Percentiles rank a stretch among this genome's conserved stretches.
These are phyloP conservation scores for Dryadomyces quercivorus DNA, from an alignment of 2,329 filamentous ascomycete genomes.

Conservation along the genomic window DNA sequence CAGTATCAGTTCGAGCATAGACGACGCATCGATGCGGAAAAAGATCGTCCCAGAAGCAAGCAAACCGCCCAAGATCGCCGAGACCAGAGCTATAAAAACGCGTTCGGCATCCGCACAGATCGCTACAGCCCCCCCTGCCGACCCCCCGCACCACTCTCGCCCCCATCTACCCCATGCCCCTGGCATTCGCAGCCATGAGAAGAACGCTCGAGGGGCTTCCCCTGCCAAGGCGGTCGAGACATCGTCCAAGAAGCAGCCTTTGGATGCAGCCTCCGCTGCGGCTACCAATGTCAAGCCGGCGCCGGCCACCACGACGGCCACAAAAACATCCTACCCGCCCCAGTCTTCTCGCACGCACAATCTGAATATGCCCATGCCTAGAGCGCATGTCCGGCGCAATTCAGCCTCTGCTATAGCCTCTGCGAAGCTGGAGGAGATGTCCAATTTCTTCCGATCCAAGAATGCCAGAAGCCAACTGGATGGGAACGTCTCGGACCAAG, in stretches of 20 bases:
- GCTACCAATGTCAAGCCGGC: neutral
- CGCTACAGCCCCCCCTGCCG: neutral
- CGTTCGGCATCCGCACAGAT: neutral
- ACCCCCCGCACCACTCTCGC: neutral
- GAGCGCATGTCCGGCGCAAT: constrained; percentile 11
- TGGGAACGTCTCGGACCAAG: constrained; percentile 12
- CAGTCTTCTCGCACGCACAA: constrained; percentile 20
- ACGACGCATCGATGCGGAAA: neutral
- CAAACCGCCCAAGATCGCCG: neutral
- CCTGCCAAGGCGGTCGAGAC: neutral
- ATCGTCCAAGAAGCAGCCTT: neutral
- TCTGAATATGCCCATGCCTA: constrained; percentile 13
- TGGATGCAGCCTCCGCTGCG: neutral
- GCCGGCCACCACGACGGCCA: neutral
- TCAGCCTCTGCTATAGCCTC: constrained; percentile 4
- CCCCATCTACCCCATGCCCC: neutral
- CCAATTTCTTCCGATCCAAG: constrained; percentile 9
- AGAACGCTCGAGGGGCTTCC: too few relatives aligned
- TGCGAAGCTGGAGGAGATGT: constrained; percentile 8
- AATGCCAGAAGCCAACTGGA: constrained; percentile 4
- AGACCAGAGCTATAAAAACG: too few relatives aligned
- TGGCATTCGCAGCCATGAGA: neutral
- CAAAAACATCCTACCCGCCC: constrained; percentile 15
- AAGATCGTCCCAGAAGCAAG: neutral
- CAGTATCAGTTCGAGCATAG: neutral